Percentiles rank a stretch among this genome's conserved stretches.
phyloP scores from a whole-genome alignment of 306 rosid species.

The Vicia villosa region DNA sequence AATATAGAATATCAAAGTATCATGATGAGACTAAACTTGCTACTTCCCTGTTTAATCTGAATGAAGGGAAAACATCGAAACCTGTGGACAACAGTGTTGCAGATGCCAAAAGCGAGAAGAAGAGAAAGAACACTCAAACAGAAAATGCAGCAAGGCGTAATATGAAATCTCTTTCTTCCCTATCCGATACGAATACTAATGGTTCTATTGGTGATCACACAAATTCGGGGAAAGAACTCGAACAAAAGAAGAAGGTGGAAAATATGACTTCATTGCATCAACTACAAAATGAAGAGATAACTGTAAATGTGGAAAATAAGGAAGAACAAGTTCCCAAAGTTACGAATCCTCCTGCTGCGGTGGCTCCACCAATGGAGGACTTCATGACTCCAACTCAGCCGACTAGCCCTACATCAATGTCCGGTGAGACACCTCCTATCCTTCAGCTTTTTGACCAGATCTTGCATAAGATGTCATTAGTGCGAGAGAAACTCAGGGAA shows the following conservation, averaged over 20 bases:
- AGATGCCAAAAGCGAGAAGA: constrained; percentile 27
- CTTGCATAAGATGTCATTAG: constrained; percentile 73
- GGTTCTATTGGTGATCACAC: constrained; percentile 21
- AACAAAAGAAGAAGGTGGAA: constrained; percentile 36
- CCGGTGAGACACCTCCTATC: constrained; percentile 48
- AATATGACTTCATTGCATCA: constrained; percentile 25
- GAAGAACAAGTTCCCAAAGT: constrained; percentile 27
- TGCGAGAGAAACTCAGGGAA: constrained; percentile 67
- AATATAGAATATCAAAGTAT: constrained; percentile 60
- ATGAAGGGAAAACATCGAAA: constrained; percentile 34
- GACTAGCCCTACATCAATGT: constrained; percentile 22
- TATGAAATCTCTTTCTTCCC: constrained; percentile 62
- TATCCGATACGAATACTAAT: constrained; percentile 53
- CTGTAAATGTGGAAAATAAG: background rate
- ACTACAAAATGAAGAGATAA: constrained; percentile 43
- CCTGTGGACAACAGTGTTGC: constrained; percentile 18
- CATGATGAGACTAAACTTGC: constrained; percentile 59
- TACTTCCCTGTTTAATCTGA: constrained; percentile 33
- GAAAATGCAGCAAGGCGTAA: constrained; percentile 44
- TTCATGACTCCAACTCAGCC: constrained; percentile 36
- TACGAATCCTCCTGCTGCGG: constrained; percentile 27
- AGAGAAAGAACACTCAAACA: constrained; percentile 38
- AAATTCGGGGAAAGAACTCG: constrained; percentile 15
- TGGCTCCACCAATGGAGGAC: constrained; percentile 26
- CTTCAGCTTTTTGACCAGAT: constrained; percentile 62